Evolutionary conservation across 495 filamentous ascomycete genomes (phyloP), one percentile per base, ranked within the genome.

Genomic region (Penicillium lagena): DNA sequence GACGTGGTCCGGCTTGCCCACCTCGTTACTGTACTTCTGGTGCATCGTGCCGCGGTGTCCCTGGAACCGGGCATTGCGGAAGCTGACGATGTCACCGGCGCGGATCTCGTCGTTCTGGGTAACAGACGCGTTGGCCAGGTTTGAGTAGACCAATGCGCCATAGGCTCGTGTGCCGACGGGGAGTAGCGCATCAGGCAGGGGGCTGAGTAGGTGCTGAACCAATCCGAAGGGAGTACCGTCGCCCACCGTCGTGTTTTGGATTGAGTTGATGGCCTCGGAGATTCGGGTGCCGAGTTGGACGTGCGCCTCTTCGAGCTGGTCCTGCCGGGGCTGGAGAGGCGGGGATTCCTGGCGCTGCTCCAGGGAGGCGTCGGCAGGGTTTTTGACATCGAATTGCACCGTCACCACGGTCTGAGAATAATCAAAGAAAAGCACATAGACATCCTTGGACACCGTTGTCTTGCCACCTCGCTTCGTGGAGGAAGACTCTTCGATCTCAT

Each of bases 41-140:
- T 96, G 90, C 85, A 98, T 87, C 9, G 89, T 78, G 4, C 93
- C 93, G 49, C 90, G 87, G 62, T 98, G 94, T 29, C 93, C 93
- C 60, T 96, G 89, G 70, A 98, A 96, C 53, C 83, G 87, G 10
- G 91, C 87, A 47, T 98, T 96, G 39, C 94, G 84, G 62, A 97
- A 86, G 37, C 85, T 91, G 34, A 98, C 78, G 51, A 98, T 87
- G 58, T 98, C 93, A 43, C 93, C 93, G 0, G 91, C 76, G 7
- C 93, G 83, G 55, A 98, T 98, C 71, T 96, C 90, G 56, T 97
- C 93, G 58, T 88, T 84, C 57, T 94, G 85, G 47, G 83, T 81
- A 4, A 89, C 86, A 7, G 83, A 86, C 7, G 94, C 91, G 59
- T 98, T 98, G 53, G 89, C 93, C 35, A 97, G 67, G 53, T 98